Percentiles rank a stretch among this genome's conserved stretches.
These are phyloP conservation scores for Teunomyces barrocoloradensis DNA, from an alignment of 805 yeast genomes.

Conservation along the genomic window DNA sequence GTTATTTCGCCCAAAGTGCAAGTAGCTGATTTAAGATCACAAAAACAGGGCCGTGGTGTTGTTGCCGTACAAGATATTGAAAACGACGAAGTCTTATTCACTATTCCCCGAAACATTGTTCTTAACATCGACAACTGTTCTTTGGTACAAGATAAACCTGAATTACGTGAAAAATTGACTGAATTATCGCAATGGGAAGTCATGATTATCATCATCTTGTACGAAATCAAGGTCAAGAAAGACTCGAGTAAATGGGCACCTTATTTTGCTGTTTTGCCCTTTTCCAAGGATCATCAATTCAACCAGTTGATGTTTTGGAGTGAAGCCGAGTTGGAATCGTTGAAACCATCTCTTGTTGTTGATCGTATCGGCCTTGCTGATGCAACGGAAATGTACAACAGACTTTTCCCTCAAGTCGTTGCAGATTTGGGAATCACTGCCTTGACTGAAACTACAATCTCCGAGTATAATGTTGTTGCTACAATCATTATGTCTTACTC, in stretches of 20 bases:
- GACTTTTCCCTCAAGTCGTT: conserved; percentile 41
- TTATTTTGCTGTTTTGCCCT: conserved; percentile 73
- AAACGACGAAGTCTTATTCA: conserved; percentile 63
- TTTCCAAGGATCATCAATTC: conserved; percentile 34
- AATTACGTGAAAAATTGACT: conserved; percentile 32
- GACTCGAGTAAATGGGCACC: conserved; percentile 59
- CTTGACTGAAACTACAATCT: conserved; percentile 37
- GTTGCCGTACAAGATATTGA: conserved; percentile 60
- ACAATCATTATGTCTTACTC: conserved; percentile 85
- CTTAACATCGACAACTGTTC: conserved; percentile 61
- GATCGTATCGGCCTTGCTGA: conserved; percentile 67
- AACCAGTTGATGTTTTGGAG: conserved; percentile 81
- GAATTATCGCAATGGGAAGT: conserved; percentile 72
- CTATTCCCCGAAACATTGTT: conserved; percentile 58
- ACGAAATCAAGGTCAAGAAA: conserved; percentile 49
- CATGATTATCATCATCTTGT: conserved; percentile 63
- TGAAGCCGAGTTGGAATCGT: conserved; percentile 50
- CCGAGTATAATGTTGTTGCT: conserved; percentile 69
- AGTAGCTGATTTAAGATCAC: conserved; percentile 57
- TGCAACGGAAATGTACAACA: conserved; percentile 60
- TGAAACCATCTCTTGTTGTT: conserved; percentile 70
- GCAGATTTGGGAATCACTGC: conserved; percentile 31
- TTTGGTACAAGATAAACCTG: conserved; percentile 32
- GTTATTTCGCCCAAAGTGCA: conserved; percentile 54
- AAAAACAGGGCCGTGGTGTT: conserved; percentile 75